These are phyloP conservation scores for Mallotus repandus DNA, from an alignment of 441 rosid species.

Conservation along the genomic window DNA sequence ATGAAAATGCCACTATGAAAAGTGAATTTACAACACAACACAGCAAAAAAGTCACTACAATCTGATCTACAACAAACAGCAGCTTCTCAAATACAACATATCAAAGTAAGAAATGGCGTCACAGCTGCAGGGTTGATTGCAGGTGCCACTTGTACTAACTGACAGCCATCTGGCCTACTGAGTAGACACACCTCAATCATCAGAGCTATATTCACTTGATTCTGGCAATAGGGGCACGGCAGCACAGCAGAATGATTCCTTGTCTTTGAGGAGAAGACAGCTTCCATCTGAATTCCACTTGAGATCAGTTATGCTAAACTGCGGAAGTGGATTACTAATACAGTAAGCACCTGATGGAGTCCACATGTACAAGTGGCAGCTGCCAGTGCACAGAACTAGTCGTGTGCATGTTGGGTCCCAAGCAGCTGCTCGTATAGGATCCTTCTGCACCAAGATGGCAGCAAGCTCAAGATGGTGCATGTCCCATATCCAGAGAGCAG, in stretches of 20 bases:
- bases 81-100: not conserved
- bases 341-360: slow-evolving; percentile 94
- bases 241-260: slow-evolving; percentile 87
- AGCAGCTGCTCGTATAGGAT: slow-evolving; percentile 79
- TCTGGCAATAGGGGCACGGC: slow-evolving; percentile 69
- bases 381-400: slow-evolving; percentile 84
- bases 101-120: not conserved
- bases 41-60: not conserved
- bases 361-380: slow-evolving; percentile 94
- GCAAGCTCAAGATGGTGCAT: slow-evolving; percentile 76
- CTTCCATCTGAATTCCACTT: slow-evolving; percentile 94
- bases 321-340: slow-evolving; percentile 70
- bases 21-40: slow-evolving; percentile 15
- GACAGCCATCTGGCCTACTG: slow-evolving; percentile 2
- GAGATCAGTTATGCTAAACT: slow-evolving; percentile 67
- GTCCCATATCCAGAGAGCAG: slow-evolving; percentile 95
- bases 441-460: slow-evolving; percentile 88
- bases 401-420: slow-evolving; percentile 92
- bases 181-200: slow-evolving; percentile 45
- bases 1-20: not conserved
- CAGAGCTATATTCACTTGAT: slow-evolving; percentile 93
- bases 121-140: not conserved
- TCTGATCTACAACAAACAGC: slow-evolving; percentile 8
- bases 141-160: not conserved
- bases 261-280: slow-evolving; percentile 89